phyloP scores from a whole-genome alignment of 768 basidiomycete species.

The Steccherinum ochraceum region DNA sequence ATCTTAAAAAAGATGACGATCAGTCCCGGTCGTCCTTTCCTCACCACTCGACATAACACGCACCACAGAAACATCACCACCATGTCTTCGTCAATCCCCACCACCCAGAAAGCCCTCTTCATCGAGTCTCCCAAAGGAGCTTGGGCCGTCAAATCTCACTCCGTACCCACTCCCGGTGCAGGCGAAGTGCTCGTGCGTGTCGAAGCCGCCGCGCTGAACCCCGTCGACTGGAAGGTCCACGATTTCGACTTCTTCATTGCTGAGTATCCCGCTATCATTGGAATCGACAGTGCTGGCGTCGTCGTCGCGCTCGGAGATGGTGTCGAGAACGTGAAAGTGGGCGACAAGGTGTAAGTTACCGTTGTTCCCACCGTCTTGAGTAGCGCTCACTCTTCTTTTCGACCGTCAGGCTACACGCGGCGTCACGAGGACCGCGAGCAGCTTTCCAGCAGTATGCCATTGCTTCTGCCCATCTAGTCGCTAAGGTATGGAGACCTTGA shows the following conservation, averaged over 20 bases:
- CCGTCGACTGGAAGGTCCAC: conserved; percentile 27
- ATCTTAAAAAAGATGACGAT: too few species aligned
- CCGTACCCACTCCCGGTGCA: conserved; percentile 15
- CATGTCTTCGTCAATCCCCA: background rate
- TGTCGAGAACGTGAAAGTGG: conserved; percentile 23
- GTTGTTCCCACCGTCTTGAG: background rate
- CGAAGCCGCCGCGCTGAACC: conserved; percentile 24
- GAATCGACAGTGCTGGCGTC: conserved; percentile 24
- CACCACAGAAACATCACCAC: background rate
- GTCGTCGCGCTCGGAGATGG: conserved; percentile 33
- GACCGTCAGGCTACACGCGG: background rate
- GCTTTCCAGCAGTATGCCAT: conserved; percentile 15
- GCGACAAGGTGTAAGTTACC: background rate
- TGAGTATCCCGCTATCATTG: conserved; percentile 24
- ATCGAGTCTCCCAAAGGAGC: background rate
- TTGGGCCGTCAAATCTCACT: background rate
- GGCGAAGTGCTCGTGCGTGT: conserved; percentile 26
- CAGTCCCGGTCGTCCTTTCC: too few species aligned
- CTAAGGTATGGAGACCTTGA: conserved; percentile 8
- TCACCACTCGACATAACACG: too few species aligned
- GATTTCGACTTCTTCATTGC: conserved; percentile 18
- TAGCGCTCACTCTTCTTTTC: background rate
- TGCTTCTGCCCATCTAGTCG: conserved; percentile 10
- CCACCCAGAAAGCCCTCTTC: conserved; percentile 12
- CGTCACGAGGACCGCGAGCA: conserved; percentile 4